Base-by-base conservation (phyloP, 176 grass and related monocot genomes). In the Poa pratensis region DNA sequence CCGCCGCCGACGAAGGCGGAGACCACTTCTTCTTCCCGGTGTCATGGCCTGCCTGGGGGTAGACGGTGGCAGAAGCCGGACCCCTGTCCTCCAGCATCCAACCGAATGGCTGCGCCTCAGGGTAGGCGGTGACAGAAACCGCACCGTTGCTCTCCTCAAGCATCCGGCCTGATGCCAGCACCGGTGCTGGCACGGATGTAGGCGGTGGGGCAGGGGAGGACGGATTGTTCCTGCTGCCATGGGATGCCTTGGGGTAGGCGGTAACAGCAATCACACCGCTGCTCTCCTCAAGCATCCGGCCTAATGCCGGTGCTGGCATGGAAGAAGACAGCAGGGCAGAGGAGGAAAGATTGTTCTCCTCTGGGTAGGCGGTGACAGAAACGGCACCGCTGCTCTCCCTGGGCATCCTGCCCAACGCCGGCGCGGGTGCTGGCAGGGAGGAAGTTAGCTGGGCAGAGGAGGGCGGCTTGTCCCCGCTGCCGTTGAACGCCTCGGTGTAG, bases 11-110 rank as follows among this genome's bases (percentile, higher is more conserved):
- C 8, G 9, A 46, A 63, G 51, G 49, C 72, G 30, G 79, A 46
- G 48, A 69, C 9, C 40, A 71, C 14, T 45, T 45, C 18, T 23
- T 81, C 77, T 90, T 86, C 18, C 63, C 73, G 9, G 61, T 45
- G 62, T 8, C 28, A 9, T 34, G 72, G 42, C 43, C 63, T 4
- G 4, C 71, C 18, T 68, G 55, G 3, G 68, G 57, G 78, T 70
- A 51, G 18, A 18, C 18, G 18, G 63, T 37, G 54, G 11, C 18
- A 69, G 52, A 13, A 52, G 18, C 77, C 27, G 32, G 32, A 4
- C 70, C 42, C 69, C 43, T 45, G 19, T 15, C n/a, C 39, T 13
- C 39, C 60, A 73, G 66, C 9, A 46, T 48, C 63, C 53, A 20
- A 9, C 54, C 69, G 3, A 35, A 66, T 37, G 53, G 62, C 43